These are phyloP conservation scores for Nidularia sp. DNA, from an alignment of 768 basidiomycete species.

Conservation along the genomic window DNA sequence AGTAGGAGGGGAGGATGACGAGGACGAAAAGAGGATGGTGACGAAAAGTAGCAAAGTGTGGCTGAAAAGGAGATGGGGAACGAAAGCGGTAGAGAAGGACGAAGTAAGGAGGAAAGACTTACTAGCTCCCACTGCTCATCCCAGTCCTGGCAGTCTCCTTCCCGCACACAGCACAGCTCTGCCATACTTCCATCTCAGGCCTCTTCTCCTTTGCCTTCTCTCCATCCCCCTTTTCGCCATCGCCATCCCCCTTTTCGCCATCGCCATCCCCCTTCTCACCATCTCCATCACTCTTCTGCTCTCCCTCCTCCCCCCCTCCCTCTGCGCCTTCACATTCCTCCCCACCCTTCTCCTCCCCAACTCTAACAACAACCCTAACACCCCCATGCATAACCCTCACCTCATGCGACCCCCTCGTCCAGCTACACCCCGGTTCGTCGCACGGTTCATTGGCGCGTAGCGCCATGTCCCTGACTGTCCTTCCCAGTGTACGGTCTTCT, in stretches of 20 bases:
- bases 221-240: neutral
- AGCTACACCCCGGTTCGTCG: constrained; percentile 24
- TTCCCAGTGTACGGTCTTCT: constrained; percentile 25
- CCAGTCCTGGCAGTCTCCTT: constrained; percentile 22
- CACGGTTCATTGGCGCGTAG: constrained; percentile 29
- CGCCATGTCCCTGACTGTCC: constrained; percentile 24
- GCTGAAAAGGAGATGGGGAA: too few relatives aligned
- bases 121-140: constrained; percentile 53
- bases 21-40: too few relatives aligned
- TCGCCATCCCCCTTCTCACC: constrained; percentile 5
- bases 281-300: constrained; percentile 6
- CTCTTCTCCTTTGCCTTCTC: constrained; percentile 5
- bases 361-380: constrained; percentile 20
- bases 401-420: constrained; percentile 38
- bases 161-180: constrained; percentile 45
- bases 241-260: neutral
- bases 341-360: constrained; percentile 1
- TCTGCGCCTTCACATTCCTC: neutral
- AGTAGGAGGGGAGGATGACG: too few relatives aligned
- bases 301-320: constrained; percentile 1
- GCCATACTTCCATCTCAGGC: constrained; percentile 35
- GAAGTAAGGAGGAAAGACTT: constrained; percentile 17
- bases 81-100: neutral
- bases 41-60: too few relatives aligned
- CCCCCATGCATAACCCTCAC: constrained; percentile 36